Conservation (phyloP, 2,329 filamentous ascomycete species). For the Fusarium chuoi region DNA sequence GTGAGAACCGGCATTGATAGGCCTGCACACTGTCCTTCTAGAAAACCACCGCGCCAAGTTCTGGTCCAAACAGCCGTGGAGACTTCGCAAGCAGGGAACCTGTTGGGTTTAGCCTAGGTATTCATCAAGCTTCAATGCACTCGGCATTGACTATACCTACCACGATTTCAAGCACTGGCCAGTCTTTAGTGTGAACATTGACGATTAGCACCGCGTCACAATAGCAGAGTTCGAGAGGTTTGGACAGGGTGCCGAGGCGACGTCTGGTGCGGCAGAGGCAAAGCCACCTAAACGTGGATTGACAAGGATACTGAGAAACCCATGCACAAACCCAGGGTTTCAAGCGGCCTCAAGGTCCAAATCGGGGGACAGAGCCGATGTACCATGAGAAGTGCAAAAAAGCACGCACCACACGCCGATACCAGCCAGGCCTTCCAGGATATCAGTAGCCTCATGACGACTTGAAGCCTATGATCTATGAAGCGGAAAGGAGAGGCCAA, state of each 20-base stretch:
- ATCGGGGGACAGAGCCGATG: slow-evolving; percentile 36
- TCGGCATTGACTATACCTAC: slow-evolving; percentile 12
- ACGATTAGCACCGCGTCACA: slow-evolving; percentile 25
- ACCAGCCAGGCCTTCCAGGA: slow-evolving; percentile 27
- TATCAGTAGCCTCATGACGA: slow-evolving; percentile 33
- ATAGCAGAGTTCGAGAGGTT: slow-evolving; percentile 12
- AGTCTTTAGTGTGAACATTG: slow-evolving; percentile 31
- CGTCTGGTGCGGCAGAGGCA: slow-evolving; percentile 25
- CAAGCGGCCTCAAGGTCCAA: slow-evolving; percentile 35
- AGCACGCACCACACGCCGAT: slow-evolving; percentile 37
- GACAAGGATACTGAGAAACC: slow-evolving; percentile 33
- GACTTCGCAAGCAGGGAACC: slow-evolving; percentile 26
- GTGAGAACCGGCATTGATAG: slow-evolving; percentile 33
- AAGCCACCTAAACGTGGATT: slow-evolving; percentile 29
- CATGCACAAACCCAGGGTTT: slow-evolving; percentile 29
- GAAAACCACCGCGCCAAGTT: slow-evolving; percentile 32
- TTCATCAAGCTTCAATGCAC: slow-evolving; percentile 13
- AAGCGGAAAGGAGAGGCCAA: slow-evolving; percentile 4
- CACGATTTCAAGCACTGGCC: slow-evolving; percentile 17
- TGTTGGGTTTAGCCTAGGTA: slow-evolving; percentile 20
- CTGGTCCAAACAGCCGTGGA: slow-evolving; percentile 7
- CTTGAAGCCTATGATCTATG: background rate
- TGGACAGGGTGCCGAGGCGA: slow-evolving; percentile 32
- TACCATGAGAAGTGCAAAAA: slow-evolving; percentile 19
- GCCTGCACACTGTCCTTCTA: slow-evolving; percentile 36